These are phyloP conservation scores for Bromus sterilis DNA, from an alignment of 176 grass and related monocot genomes.

Conservation along the genomic window DNA sequence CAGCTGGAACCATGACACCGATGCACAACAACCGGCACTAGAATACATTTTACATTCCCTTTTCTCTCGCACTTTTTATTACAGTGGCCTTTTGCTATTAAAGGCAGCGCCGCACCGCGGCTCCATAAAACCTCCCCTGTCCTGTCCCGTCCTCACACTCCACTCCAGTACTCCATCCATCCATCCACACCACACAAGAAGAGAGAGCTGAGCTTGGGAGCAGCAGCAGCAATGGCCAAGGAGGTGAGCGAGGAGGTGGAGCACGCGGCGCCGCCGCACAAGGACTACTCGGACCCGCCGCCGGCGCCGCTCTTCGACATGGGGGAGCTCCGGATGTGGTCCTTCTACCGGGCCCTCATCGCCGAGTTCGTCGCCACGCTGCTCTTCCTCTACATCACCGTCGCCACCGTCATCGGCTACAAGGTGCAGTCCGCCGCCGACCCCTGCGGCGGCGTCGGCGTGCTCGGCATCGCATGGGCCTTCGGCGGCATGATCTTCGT, in stretches of 20 bases:
- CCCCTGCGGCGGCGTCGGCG: slow-evolving; percentile 61
- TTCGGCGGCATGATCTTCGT: slow-evolving; percentile 99
- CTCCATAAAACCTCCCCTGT: background rate
- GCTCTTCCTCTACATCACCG: slow-evolving; percentile 60
- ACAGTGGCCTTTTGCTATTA: background rate
- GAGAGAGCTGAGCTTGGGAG: background rate
- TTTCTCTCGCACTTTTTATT: background rate
- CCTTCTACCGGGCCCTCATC: slow-evolving; percentile 46
- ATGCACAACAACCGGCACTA: background rate
- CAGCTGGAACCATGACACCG: background rate
- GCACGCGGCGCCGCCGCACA: slow-evolving; percentile 6
- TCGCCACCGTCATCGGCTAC: slow-evolving; percentile 68
- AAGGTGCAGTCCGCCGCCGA: slow-evolving; percentile 31
- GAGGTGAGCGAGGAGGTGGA: slow-evolving; percentile 29
- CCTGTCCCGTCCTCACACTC: background rate
- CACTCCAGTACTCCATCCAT: background rate
- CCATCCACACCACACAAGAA: background rate
- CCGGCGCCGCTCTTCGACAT: slow-evolving; percentile 50
- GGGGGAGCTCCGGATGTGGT: slow-evolving; percentile 53
- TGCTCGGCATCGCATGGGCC: slow-evolving; percentile 90
- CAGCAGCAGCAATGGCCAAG: slow-evolving; percentile 4
- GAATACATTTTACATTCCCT: background rate
- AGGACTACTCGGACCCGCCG: slow-evolving; percentile 68
- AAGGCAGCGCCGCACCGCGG: slow-evolving; percentile 8
- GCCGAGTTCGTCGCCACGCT: slow-evolving; percentile 67